A percentile compares a stretch with the other conserved stretches of the same genome.
These are phyloP conservation scores for Zea luxurians DNA, from an alignment of 176 grass and related monocot species.

Conservation along the genomic window DNA sequence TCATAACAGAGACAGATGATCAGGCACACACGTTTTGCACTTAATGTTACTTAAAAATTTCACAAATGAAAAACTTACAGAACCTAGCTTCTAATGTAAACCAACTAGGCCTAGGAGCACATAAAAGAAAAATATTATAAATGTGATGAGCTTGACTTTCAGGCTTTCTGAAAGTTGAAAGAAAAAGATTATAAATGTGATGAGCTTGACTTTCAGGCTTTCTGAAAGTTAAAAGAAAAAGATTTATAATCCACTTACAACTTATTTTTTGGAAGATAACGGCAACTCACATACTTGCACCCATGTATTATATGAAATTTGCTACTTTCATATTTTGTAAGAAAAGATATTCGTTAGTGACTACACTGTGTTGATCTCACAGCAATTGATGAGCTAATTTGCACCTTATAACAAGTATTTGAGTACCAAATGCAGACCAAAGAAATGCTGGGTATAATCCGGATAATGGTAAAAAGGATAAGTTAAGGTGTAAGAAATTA, in stretches of 20 bases:
- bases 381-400: constrained; percentile 16
- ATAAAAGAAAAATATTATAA: neutral
- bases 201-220: neutral
- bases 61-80: constrained; percentile 14
- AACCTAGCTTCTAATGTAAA: constrained; percentile 17
- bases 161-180: neutral
- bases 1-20: constrained; percentile 25
- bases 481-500: neutral
- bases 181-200: neutral
- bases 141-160: neutral
- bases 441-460: neutral
- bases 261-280: constrained; percentile 1
- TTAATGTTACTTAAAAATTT: constrained; percentile 29
- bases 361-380: neutral
- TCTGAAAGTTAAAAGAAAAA: neutral
- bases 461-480: neutral
- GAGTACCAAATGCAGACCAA: neutral
- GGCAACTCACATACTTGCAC: neutral
- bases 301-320: constrained; percentile 10
- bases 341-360: neutral
- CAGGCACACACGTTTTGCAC: constrained; percentile 31
- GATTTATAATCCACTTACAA: neutral
- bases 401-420: constrained; percentile 29
- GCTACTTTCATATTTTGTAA: constrained; percentile 14
- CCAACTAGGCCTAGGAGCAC: neutral